Evolutionary conservation across 2,329 filamentous ascomycete species (phyloP), one percentile per base, ranked within the genome.

Genomic region (Mollisia scopiformis): DNA sequence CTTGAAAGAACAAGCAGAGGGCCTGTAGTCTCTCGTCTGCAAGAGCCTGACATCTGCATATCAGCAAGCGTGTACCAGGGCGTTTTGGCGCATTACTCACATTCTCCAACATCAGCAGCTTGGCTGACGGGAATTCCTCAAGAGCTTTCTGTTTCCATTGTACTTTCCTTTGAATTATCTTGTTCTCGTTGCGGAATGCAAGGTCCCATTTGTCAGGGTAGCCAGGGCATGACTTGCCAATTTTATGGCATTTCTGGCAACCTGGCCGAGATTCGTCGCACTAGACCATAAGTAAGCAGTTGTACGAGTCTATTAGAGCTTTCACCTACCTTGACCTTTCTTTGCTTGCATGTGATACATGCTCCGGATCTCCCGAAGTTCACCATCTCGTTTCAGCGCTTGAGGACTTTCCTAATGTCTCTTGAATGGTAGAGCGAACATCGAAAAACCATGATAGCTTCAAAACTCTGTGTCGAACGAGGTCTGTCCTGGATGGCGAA

Each of bases 201-300:
- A 61, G 51, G 23, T 63, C 62, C 58, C 62, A 63, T 11, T 53
- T 31, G 50, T 57, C 35, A 4, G 33, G 37, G 30, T 63, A 63
- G 25, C 62, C 62, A 16, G 62, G 58, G 16, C 62, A 63, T 3
- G 23, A 33, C 28, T 54, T 63, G 6, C 58, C 58, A 23, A 63
- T 57, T 23, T 25, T 53, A 14, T 25, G 41, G 31, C 62, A 63
- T 27, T 51, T 41, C n/a, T 46, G 27, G n/a, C 62, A 63, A 11
- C 14, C 28, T 1, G 58, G 58, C 1, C 51, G 55, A 19, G 52
- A 47, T 23, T 56, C 28, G 25, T 63, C 62, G 27, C 62, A 63
- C 62, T 63, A 10, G 8, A n/a, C 4, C 6, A 13, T 6, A 51
- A 21, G 21, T 51, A 33, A 31, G 28, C 7, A 31, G 5, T 27